These are phyloP conservation scores for Dryadomyces sulphureus DNA, from an alignment of 2,329 filamentous ascomycete genomes.

Conservation along the genomic window DNA sequence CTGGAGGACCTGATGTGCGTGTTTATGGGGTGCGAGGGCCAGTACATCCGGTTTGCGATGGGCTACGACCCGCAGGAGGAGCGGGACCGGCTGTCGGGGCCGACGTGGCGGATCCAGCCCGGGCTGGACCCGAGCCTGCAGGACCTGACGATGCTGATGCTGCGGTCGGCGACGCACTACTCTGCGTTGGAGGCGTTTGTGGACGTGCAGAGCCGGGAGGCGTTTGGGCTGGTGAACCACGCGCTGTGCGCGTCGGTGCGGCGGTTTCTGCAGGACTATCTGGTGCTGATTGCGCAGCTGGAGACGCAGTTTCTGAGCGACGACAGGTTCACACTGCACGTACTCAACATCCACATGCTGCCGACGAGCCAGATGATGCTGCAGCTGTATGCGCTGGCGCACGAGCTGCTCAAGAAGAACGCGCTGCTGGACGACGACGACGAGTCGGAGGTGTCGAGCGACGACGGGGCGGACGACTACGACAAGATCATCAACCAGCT, in stretches of 20 bases:
- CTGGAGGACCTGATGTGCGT: conserved; percentile 86
- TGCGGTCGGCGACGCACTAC: conserved; percentile 91
- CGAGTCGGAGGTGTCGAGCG: conserved; percentile 51
- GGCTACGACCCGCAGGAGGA: conserved; percentile 73
- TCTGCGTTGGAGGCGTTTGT: conserved; percentile 83
- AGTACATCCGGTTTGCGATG: conserved; percentile 79
- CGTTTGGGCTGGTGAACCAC: conserved; percentile 91
- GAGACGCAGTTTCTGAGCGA: conserved; percentile 89
- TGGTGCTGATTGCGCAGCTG: conserved; percentile 82
- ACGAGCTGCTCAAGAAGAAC: conserved; percentile 79
- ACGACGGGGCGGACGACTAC: conserved; percentile 69
- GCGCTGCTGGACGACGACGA: conserved; percentile 71
- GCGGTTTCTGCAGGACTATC: conserved; percentile 81
- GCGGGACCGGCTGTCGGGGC: conserved; percentile 73
- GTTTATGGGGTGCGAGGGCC: conserved; percentile 97
- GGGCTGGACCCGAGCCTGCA: conserved; percentile 84
- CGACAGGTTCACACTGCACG: conserved; percentile 77
- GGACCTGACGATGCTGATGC: conserved; percentile 75
- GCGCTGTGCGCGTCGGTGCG: conserved; percentile 90
- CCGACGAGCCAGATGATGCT: conserved; percentile 83
- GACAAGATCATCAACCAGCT: conserved; percentile 88
- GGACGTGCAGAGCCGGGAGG: conserved; percentile 82
- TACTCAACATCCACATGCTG: conserved; percentile 82
- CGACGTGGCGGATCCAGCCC: conserved; percentile 61
- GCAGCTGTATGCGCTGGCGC: conserved; percentile 75